Percentiles rank a stretch among this genome's conserved stretches.
These are phyloP conservation scores for Vararia minispora DNA, from an alignment of 768 basidiomycete genomes.

Conservation along the genomic window DNA sequence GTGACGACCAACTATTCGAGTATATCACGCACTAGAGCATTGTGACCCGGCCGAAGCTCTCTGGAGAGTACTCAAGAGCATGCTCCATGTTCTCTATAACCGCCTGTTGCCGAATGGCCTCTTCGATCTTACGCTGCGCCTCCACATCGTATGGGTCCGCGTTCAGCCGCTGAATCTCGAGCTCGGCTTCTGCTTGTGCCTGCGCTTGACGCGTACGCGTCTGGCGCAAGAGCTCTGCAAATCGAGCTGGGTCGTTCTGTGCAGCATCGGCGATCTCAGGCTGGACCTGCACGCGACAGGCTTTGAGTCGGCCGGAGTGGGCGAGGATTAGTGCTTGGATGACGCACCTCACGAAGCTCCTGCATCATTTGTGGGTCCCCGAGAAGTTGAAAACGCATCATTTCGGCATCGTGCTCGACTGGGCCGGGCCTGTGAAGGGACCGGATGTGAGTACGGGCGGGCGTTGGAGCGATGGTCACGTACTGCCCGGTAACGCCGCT, in stretches of 20 bases:
- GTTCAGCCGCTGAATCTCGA: constrained; percentile 59
- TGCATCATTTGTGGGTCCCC: constrained; percentile 76
- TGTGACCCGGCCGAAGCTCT: constrained; percentile 85
- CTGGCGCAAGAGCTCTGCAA: constrained; percentile 62
- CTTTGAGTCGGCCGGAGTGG: no score
- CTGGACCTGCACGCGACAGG: constrained; percentile 39
- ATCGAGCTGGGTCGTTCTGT: constrained; percentile 53
- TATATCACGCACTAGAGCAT: constrained; percentile 94
- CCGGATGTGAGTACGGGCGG: neutral
- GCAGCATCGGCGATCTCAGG: constrained; percentile 77
- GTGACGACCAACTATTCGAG: no score
- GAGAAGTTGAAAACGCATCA: constrained; percentile 80
- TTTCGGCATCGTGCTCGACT: constrained; percentile 81
- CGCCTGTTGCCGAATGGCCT: constrained; percentile 81
- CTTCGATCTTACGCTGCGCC: constrained; percentile 88
- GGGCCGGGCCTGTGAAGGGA: constrained; percentile 38
- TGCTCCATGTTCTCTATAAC: constrained; percentile 90
- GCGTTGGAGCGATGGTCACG: constrained; percentile 16
- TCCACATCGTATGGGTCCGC: constrained; percentile 88
- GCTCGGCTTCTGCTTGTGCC: constrained; percentile 44
- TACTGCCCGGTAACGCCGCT: no score
- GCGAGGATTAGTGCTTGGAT: neutral
- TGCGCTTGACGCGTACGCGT: constrained; percentile 42
- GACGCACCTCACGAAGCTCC: constrained; percentile 54
- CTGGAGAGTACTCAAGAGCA: constrained; percentile 88